Evolutionary conservation across 768 basidiomycete genomes (phyloP), one percentile per base, ranked within the genome.

Genomic region (Infundibulicybe gibba): DNA sequence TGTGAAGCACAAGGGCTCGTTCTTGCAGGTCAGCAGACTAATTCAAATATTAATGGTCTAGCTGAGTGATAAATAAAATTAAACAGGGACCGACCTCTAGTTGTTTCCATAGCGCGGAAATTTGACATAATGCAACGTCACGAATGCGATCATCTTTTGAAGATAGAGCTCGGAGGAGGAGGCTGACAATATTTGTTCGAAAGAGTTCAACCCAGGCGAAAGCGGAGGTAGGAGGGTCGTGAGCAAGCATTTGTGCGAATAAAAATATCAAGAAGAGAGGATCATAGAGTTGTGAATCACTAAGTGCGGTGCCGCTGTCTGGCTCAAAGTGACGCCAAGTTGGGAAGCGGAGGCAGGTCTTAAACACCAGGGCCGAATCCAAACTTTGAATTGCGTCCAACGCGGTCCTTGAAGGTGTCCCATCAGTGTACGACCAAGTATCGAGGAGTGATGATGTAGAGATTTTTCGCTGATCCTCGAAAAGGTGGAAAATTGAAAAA

Each of bases 121-220:
- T 63, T 43, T 87, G 80, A 34, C 72, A 75, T 32, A 80, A 58
- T 3, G 86, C 83, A 0, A 87, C 54, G 17, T 76, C 71, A 15
- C 92, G 82, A 4, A 90, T 64, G 10, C 69, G 66, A 2, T 55
- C 63, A 51, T 88, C 79, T 43, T 80, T 80, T 4, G 86, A 79
- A 0, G 91, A 87, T 41, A 97, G 61, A 0, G 80, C 73, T 12
- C 87, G 79, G 16, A 95, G 75, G 2, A 88, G 74, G 41, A 97
- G 53, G 39, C 87, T 78, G 11, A 87, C 75, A 10, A 85, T 69
- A 53, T 95, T 94, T 6, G 86, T 87, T 52, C 92, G 71, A 60
- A 94, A 84, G 14, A 97, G 61, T 56, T 90, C 85, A 12, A 94
- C 85, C 93, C 93, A 95, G n/a, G 74, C 79, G 49, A 86, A 65